A percentile compares a stretch with the other conserved stretches of the same genome.
Conservation (phyloP, 2,329 filamentous ascomycete genomes). For the Coleophoma eucalyptorum region DNA sequence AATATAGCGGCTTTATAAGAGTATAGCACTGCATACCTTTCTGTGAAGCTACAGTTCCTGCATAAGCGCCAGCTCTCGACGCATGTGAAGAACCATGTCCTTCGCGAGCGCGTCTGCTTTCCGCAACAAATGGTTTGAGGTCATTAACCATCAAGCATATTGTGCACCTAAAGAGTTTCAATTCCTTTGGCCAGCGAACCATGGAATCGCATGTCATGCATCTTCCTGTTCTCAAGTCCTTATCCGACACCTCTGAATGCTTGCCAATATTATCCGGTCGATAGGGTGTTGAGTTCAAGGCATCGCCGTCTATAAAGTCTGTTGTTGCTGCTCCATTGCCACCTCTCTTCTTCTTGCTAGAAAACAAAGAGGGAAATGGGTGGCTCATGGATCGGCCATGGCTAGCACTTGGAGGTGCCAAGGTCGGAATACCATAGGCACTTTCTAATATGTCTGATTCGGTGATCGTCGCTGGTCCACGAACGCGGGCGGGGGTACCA, state of each 20-base stretch:
- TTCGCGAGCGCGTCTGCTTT: conserved; percentile 20
- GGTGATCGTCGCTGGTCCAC: conserved; percentile 16
- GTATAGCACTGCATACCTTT: conserved; percentile 13
- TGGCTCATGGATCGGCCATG: conserved; percentile 65
- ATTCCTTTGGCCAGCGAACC: conserved; percentile 72
- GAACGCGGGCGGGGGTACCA: conserved; percentile 13
- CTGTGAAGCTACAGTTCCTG: conserved; percentile 11
- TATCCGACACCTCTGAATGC: conserved; percentile 34
- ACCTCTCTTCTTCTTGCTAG: conserved; percentile 50
- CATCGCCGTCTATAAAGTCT: conserved; percentile 39
- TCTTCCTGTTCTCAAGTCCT: conserved; percentile 64
- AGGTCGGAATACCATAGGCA: conserved; percentile 24
- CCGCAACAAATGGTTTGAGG: conserved; percentile 43
- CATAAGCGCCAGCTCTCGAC: conserved; percentile 11
- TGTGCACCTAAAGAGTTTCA: conserved; percentile 76
- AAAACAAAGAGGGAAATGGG: conserved; percentile 71
- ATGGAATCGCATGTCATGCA: conserved; percentile 85
- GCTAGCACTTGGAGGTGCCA: conserved; percentile 8
- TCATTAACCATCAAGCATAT: conserved; percentile 86
- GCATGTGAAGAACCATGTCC: conserved; percentile 13
- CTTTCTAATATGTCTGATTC: conserved; percentile 27
- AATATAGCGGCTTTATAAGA: background rate
- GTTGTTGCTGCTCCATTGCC: conserved; percentile 30
- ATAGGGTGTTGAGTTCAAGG: conserved; percentile 7
- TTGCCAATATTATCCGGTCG: conserved; percentile 24